These are phyloP conservation scores for Puccinia brachypodii DNA, from an alignment of 1,284 basidiomycete species.

Conservation along the genomic window DNA sequence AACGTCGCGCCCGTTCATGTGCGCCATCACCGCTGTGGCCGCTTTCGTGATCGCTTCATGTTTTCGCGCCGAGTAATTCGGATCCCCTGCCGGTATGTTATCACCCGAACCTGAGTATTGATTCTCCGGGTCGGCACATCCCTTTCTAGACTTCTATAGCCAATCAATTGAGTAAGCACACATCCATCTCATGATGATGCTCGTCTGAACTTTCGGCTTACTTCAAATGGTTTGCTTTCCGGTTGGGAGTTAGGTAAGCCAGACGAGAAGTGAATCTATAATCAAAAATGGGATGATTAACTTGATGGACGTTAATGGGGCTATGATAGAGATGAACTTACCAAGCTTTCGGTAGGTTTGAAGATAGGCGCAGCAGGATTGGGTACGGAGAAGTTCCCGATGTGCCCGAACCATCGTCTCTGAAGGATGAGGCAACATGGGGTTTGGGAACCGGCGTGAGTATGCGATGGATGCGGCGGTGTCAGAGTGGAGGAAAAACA, in stretches of 20 bases:
- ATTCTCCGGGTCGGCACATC: too few species aligned
- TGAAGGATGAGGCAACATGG: background rate
- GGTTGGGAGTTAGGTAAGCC: background rate
- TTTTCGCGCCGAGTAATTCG: background rate
- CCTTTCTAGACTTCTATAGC: too few species aligned
- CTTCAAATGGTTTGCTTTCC: background rate
- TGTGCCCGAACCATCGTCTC: background rate
- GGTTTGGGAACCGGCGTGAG: background rate
- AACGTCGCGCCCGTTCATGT: constrained; percentile 16
- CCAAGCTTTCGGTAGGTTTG: background rate
- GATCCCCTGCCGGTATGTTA: too few species aligned
- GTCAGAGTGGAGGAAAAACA: background rate
- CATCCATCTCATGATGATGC: background rate
- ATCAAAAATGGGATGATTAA: background rate
- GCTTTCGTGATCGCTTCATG: constrained; percentile 8
- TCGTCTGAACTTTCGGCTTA: background rate
- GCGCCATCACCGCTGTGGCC: constrained; percentile 20
- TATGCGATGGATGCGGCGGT: background rate
- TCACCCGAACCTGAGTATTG: background rate
- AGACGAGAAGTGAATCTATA: constrained; percentile 13
- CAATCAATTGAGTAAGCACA: background rate
- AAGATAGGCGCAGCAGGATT: background rate
- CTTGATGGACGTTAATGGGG: background rate
- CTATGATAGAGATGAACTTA: background rate
- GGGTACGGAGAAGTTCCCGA: background rate